phyloP scores from a whole-genome alignment of 108 stramenopile genomes.

The Skeletonema costatum region DNA sequence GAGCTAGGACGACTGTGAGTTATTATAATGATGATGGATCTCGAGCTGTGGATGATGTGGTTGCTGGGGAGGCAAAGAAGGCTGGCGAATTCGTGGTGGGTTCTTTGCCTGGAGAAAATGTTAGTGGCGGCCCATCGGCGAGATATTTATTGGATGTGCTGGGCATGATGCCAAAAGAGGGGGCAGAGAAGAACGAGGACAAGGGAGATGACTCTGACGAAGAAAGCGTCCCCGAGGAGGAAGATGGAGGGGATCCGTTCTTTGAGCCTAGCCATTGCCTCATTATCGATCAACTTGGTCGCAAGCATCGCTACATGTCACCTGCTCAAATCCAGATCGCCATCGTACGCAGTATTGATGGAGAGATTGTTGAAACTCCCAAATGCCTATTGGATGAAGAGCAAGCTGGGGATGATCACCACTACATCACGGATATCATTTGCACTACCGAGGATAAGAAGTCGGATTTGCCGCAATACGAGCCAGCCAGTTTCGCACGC shows the following conservation, averaged over 20 bases:
- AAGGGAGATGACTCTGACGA: background rate
- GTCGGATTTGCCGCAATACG: slow-evolving; percentile 32
- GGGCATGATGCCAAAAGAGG: slow-evolving; percentile 23
- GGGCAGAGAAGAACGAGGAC: slow-evolving; percentile 10
- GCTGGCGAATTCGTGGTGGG: background rate
- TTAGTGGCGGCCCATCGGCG: slow-evolving; percentile 29
- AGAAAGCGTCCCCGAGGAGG: background rate
- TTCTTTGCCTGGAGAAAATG: slow-evolving; percentile 21
- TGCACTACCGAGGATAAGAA: slow-evolving; percentile 37
- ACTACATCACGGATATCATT: slow-evolving; percentile 30
- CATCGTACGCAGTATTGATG: slow-evolving; percentile 31
- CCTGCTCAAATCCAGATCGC: slow-evolving; percentile 41
- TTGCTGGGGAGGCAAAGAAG: slow-evolving; percentile 5
- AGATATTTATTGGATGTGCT: slow-evolving; percentile 23
- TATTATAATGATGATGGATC: slow-evolving; percentile 34
- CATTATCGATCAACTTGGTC: slow-evolving; percentile 46
- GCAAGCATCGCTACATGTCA: slow-evolving; percentile 40
- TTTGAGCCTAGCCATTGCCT: slow-evolving; percentile 35
- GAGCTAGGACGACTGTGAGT: slow-evolving; percentile 24
- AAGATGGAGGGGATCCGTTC: slow-evolving; percentile 13
- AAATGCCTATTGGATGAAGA: slow-evolving; percentile 36
- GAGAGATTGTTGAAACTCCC: slow-evolving; percentile 29
- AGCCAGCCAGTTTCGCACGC: slow-evolving; percentile 44
- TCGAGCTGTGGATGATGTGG: slow-evolving; percentile 13
- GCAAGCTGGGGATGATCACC: background rate